Percentiles rank a stretch among this genome's conserved stretches.
phyloP scores from a whole-genome alignment of 371 early-diverging fungal genomes.

The Dinochytrium kinnereticum region DNA sequence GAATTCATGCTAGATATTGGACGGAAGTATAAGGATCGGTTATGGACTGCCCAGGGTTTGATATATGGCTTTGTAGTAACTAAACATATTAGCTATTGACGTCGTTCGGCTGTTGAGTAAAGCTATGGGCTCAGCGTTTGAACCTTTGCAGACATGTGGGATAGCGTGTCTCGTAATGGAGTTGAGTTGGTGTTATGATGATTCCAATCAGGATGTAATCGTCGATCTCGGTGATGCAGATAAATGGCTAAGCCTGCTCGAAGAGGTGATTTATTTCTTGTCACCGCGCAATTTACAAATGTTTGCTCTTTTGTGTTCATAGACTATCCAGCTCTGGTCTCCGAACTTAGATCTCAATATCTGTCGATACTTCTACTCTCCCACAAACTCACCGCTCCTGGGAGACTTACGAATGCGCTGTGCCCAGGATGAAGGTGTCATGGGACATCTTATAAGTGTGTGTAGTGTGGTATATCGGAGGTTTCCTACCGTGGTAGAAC shows the following conservation, averaged over 20 bases:
- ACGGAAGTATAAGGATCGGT: conserved; percentile 23
- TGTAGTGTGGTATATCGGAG: not conserved
- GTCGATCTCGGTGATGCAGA: not conserved
- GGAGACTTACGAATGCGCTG: not conserved
- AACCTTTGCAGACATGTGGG: conserved; percentile 10
- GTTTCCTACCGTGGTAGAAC: not conserved
- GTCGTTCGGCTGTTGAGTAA: conserved; percentile 32
- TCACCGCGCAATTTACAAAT: not conserved
- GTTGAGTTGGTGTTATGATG: conserved; percentile 4
- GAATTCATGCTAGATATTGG: conserved; percentile 21
- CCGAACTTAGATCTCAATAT: not conserved
- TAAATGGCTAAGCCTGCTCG: conserved; percentile 2
- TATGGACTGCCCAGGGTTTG: conserved; percentile 31
- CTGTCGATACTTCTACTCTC: not conserved
- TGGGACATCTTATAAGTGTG: not conserved
- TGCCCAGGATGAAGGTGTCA: not conserved
- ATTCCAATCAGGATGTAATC: not conserved
- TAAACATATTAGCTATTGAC: conserved; percentile 19
- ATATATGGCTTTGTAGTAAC: not conserved
- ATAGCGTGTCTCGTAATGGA: not conserved
- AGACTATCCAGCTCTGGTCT: not conserved
- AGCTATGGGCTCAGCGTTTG: conserved; percentile 25
- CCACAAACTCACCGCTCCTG: not conserved
- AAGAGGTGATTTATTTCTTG: conserved; percentile 10
- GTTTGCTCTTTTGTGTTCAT: not conserved